A percentile compares a stretch with the other conserved stretches of the same genome.
Conservation (phyloP, 164 flowering plant genomes). For the Kingdonia uniflora region DNA sequence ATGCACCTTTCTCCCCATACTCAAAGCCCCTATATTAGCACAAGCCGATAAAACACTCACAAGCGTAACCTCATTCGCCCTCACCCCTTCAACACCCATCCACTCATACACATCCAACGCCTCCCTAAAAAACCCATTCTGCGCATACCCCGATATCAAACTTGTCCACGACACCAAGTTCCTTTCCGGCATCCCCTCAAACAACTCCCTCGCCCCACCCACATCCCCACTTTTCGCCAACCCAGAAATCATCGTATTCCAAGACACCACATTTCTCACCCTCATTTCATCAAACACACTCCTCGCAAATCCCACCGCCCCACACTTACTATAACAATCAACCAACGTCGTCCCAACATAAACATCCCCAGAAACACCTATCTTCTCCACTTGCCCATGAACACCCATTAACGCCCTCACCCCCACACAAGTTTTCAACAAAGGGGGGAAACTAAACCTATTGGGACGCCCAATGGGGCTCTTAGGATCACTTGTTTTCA, state of each 20-base stretch:
- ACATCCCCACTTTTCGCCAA: conserved; percentile 16
- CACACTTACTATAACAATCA: conserved; percentile 12
- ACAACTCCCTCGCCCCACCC: conserved; percentile 8
- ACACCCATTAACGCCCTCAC: too few species aligned
- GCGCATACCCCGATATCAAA: conserved; percentile 17
- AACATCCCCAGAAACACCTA: conserved; percentile 14
- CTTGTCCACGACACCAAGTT: conserved; percentile 23
- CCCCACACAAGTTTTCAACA: too few species aligned
- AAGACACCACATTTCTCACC: conserved; percentile 12
- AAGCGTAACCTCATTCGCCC: conserved; percentile 20
- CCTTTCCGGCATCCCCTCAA: conserved; percentile 18
- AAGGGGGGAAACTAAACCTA: too few species aligned
- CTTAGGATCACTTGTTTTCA: too few species aligned
- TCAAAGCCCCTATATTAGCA: conserved; percentile 21
- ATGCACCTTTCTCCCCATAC: conserved; percentile 14
- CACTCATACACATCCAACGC: conserved; percentile 13
- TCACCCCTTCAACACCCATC: conserved; percentile 13
- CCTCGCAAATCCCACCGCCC: conserved; percentile 5
- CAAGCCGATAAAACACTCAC: conserved; percentile 23
- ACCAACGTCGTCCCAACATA: conserved; percentile 18
- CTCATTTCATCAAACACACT: conserved; percentile 19
- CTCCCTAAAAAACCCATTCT: conserved; percentile 16
- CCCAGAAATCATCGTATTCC: conserved; percentile 19
- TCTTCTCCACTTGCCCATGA: conserved; percentile 7
- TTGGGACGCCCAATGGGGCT: too few species aligned